A percentile compares a stretch with the other conserved stretches of the same genome.
Evolutionary conservation across 2,329 filamentous ascomycete species (phyloP).

Genomic region (Verticillium alfalfae): DNA sequence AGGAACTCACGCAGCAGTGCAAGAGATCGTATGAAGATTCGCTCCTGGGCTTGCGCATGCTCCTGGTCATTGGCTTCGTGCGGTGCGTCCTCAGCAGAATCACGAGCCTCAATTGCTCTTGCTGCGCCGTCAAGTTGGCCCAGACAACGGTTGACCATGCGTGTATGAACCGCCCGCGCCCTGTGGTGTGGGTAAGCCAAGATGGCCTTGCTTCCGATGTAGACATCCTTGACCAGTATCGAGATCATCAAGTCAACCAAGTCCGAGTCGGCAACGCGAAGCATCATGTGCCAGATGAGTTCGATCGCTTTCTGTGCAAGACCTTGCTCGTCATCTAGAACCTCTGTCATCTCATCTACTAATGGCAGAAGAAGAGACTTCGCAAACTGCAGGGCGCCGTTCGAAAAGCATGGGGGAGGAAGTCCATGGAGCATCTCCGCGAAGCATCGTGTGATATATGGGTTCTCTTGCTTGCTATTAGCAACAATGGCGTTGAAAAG

Average conservation of each 20-base stretch:
- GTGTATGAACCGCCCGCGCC: constrained; percentile 57
- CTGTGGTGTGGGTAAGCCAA: constrained; percentile 40
- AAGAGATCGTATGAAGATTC: constrained; percentile 63
- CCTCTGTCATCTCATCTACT: constrained; percentile 35
- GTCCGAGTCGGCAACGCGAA: constrained; percentile 62
- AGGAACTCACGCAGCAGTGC: constrained; percentile 64
- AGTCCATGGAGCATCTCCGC: constrained; percentile 52
- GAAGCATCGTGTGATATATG: constrained; percentile 51
- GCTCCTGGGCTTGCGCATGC: constrained; percentile 40
- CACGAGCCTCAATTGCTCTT: constrained; percentile 30
- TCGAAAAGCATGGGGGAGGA: constrained; percentile 52
- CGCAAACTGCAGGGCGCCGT: constrained; percentile 59
- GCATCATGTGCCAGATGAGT: constrained; percentile 77
- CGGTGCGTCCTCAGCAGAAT: constrained; percentile 34
- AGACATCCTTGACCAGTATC: constrained; percentile 65
- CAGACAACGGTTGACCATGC: constrained; percentile 69
- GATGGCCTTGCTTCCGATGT: constrained; percentile 56
- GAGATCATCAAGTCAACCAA: constrained; percentile 52
- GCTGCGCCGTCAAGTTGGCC: constrained; percentile 63
- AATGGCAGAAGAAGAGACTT: constrained; percentile 42
- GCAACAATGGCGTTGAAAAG: constrained; percentile 48
- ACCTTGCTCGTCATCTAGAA: constrained; percentile 46
- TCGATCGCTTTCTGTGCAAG: constrained; percentile 54
- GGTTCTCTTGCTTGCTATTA: constrained; percentile 40
- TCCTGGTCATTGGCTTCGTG: constrained; percentile 40